A percentile compares a stretch with the other conserved stretches of the same genome.
These are phyloP conservation scores for Paecilomyces sp. DNA, from an alignment of 2,329 filamentous ascomycete genomes.

Conservation along the genomic window DNA sequence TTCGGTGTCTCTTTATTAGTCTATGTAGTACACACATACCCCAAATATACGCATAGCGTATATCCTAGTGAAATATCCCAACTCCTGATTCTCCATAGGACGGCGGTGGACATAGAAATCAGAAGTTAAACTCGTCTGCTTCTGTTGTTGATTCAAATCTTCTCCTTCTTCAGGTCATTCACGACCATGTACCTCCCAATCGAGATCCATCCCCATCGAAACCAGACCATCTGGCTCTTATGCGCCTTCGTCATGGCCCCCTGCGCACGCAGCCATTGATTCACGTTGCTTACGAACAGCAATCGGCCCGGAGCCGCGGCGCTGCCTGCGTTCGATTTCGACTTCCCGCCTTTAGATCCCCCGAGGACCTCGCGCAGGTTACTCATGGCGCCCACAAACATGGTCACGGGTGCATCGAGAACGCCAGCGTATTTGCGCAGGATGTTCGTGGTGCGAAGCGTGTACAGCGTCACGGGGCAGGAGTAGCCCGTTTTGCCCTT, in stretches of 20 bases:
- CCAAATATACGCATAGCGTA: neutral
- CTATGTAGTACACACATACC: neutral
- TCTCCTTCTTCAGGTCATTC: slow-evolving; percentile 70
- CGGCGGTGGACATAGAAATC: too few relatives aligned
- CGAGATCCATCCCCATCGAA: slow-evolving; percentile 90
- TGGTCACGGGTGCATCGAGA: slow-evolving; percentile 66
- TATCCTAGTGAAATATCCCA: too few relatives aligned
- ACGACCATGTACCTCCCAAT: slow-evolving; percentile 91
- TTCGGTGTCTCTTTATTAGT: neutral
- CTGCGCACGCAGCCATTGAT: slow-evolving; percentile 61
- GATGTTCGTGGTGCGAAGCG: slow-evolving; percentile 65
- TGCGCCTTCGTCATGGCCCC: slow-evolving; percentile 85
- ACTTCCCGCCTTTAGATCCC: slow-evolving; percentile 20
- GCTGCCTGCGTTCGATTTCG: slow-evolving; percentile 43
- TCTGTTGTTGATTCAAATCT: slow-evolving; percentile 21
- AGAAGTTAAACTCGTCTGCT: neutral
- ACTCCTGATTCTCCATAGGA: too few relatives aligned
- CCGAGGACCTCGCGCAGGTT: slow-evolving; percentile 12
- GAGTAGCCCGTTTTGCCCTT: slow-evolving; percentile 56
- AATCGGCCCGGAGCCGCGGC: slow-evolving; percentile 45
- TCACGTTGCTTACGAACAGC: slow-evolving; percentile 63
- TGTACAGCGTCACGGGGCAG: slow-evolving; percentile 77
- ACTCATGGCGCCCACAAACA: slow-evolving; percentile 49
- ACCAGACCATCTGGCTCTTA: slow-evolving; percentile 97
- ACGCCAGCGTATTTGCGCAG: slow-evolving; percentile 75